phyloP scores from a whole-genome alignment of 176 grass and related monocot species.

The Ensete glaucum region DNA sequence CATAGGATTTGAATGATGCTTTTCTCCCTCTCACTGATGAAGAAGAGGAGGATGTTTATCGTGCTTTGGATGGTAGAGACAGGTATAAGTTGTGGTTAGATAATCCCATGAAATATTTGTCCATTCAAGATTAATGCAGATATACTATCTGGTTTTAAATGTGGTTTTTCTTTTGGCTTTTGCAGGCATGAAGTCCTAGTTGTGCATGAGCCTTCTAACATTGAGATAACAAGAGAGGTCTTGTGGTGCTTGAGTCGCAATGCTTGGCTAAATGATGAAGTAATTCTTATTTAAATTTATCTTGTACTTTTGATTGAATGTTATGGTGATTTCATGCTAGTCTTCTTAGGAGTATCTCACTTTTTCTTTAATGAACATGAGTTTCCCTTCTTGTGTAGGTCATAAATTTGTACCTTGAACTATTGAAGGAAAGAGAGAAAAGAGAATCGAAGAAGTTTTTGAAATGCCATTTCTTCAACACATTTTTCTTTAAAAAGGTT shows the following conservation, averaged over 20 bases:
- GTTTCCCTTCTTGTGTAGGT: constrained; percentile 27
- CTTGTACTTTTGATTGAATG: background rate
- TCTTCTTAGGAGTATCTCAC: background rate
- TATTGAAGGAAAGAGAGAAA: constrained; percentile 66
- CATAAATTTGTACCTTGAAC: constrained; percentile 82
- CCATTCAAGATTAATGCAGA: background rate
- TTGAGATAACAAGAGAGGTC: constrained; percentile 71
- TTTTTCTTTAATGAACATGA: constrained; percentile 18
- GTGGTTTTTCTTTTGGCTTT: background rate
- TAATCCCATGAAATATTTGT: background rate
- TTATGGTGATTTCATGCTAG: background rate
- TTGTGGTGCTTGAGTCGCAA: constrained; percentile 47
- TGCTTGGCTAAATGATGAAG: constrained; percentile 75
- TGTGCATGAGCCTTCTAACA: constrained; percentile 52
- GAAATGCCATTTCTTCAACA: constrained; percentile 82
- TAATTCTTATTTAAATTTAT: constrained; percentile 24
- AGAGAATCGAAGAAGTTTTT: constrained; percentile 53
- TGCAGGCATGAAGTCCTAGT: constrained; percentile 43
- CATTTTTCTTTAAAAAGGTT: constrained; percentile 83
- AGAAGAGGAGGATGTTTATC: constrained; percentile 39
- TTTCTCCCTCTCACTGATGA: constrained; percentile 53
- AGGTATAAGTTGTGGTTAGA: constrained; percentile 26
- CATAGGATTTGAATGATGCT: constrained; percentile 40
- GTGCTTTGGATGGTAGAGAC: constrained; percentile 43
- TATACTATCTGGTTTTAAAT: background rate